Percentiles rank a stretch among this genome's conserved stretches.
Conservation (phyloP, 345 rosid genomes). For the Murraya koenigii region DNA sequence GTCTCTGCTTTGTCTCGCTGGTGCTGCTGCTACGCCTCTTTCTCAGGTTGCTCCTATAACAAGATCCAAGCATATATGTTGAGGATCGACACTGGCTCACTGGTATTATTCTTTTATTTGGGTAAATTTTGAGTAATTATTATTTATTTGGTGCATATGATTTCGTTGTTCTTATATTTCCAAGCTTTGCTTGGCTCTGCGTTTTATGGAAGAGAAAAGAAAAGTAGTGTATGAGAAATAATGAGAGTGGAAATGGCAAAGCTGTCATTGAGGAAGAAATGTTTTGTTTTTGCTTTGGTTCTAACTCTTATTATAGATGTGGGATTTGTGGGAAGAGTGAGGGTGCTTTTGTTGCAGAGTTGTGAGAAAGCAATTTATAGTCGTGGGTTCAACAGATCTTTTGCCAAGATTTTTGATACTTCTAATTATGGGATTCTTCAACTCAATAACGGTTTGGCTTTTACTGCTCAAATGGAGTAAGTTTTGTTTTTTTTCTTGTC, state of each 20-base stretch:
- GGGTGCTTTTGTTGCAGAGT: constrained; percentile 39
- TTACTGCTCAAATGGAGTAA: too few species aligned
- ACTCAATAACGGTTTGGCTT: too few species aligned
- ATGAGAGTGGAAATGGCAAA: constrained; percentile 3
- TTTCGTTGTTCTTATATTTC: background rate
- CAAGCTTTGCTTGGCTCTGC: background rate
- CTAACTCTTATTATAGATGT: constrained; percentile 19
- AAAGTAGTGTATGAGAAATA: background rate
- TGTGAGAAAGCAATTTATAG: constrained; percentile 20
- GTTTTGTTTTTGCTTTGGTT: constrained; percentile 2
- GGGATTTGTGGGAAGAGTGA: constrained; percentile 39
- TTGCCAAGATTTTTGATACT: constrained; percentile 56
- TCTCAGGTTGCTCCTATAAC: too few species aligned
- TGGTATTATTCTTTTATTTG: too few species aligned
- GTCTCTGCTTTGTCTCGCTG: too few species aligned
- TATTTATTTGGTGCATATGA: too few species aligned
- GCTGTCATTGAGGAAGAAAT: constrained; percentile 24
- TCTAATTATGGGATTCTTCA: constrained; percentile 78
- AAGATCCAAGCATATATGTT: too few species aligned
- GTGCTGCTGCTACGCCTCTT: too few species aligned
- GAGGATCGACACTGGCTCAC: too few species aligned
- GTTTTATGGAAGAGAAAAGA: too few species aligned
- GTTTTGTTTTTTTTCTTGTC: too few species aligned
- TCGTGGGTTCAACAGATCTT: constrained; percentile 39
- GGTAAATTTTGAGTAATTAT: too few species aligned